Conservation (phyloP, 2,329 filamentous ascomycete genomes). For the Colletotrichum sansevieriae region DNA sequence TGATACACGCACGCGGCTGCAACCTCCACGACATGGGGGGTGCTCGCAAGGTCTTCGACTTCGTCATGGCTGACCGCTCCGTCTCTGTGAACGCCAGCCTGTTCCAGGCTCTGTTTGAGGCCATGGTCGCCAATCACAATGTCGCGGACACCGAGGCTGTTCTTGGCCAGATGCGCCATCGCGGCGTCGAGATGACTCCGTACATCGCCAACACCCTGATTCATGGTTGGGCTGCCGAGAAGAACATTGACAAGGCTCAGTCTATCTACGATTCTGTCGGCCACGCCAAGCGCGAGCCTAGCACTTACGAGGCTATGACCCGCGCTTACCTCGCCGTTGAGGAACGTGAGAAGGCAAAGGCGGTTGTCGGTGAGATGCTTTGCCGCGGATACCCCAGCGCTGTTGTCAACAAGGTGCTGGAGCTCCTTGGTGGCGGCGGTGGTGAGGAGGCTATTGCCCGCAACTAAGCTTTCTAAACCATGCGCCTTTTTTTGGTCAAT, state of each 20-base stretch:
- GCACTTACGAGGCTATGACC: constrained; percentile 99
- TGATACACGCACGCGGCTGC: constrained; percentile 96
- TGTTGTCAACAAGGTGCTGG: constrained; percentile 92
- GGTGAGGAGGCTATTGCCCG: constrained; percentile 54
- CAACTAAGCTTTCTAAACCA: constrained; percentile 31
- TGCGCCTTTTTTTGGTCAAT: constrained; percentile 39
- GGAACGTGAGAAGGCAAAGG: constrained; percentile 80
- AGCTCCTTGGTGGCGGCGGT: constrained; percentile 78
- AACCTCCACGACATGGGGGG: constrained; percentile 91
- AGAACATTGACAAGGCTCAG: constrained; percentile 83
- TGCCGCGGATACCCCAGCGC: constrained; percentile 90
- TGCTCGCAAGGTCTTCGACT: constrained; percentile 85
- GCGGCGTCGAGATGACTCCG: constrained; percentile 86
- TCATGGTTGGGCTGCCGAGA: constrained; percentile 92
- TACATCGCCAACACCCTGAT: constrained; percentile 99
- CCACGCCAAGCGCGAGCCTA: constrained; percentile 87
- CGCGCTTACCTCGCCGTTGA: constrained; percentile 89
- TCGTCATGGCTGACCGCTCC: constrained; percentile 75
- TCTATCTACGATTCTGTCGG: constrained; percentile 84
- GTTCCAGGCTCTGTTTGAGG: constrained; percentile 97
- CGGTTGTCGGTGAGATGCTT: constrained; percentile 90
- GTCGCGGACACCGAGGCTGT: constrained; percentile 82
- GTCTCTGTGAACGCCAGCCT: constrained; percentile 85
- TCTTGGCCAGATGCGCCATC: constrained; percentile 79
- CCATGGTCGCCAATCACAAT: constrained; percentile 94